Percentiles rank a stretch among this genome's conserved stretches.
phyloP scores from a whole-genome alignment of 192 early-diverging fungal genomes.

The Gaertneriomyces semiglobifer region DNA sequence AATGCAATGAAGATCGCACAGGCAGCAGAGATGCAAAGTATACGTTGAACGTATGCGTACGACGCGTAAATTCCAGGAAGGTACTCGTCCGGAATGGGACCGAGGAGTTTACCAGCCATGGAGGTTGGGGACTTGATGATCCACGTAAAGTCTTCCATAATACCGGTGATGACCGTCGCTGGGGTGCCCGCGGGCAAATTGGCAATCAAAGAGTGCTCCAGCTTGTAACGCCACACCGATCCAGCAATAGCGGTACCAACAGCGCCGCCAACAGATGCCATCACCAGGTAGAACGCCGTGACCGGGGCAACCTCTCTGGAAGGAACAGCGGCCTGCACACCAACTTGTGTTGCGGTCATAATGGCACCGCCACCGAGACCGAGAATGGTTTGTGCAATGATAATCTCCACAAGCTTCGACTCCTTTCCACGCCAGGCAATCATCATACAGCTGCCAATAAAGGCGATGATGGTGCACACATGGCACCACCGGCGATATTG shows the following conservation, averaged over 20 bases:
- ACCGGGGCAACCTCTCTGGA: conserved; percentile 12
- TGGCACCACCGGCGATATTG: neutral
- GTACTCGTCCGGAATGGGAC: too few relatives aligned
- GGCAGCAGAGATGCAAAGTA: too few relatives aligned
- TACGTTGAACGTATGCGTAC: too few relatives aligned
- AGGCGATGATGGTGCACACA: neutral
- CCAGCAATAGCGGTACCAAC: conserved; percentile 17
- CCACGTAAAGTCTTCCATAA: too few relatives aligned
- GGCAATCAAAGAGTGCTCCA: neutral
- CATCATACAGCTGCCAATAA: conserved; percentile 18
- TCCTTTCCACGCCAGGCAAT: conserved; percentile 6
- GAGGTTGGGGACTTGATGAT: too few relatives aligned
- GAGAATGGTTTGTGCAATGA: conserved; percentile 9
- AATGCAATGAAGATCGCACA: too few relatives aligned
- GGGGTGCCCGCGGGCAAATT: too few relatives aligned
- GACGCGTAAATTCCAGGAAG: too few relatives aligned
- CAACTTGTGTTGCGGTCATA: conserved; percentile 17
- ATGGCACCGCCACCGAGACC: conserved; percentile 15
- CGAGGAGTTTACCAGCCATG: too few relatives aligned
- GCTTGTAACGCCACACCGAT: neutral
- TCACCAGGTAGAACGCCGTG: conserved; percentile 15
- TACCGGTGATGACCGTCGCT: too few relatives aligned
- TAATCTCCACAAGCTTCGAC: neutral
- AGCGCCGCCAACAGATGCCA: conserved; percentile 8
- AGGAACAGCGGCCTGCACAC: conserved; percentile 21